phyloP scores from a whole-genome alignment of 1,139 yeast genomes.

The Blastobotrys malaysiensis region DNA sequence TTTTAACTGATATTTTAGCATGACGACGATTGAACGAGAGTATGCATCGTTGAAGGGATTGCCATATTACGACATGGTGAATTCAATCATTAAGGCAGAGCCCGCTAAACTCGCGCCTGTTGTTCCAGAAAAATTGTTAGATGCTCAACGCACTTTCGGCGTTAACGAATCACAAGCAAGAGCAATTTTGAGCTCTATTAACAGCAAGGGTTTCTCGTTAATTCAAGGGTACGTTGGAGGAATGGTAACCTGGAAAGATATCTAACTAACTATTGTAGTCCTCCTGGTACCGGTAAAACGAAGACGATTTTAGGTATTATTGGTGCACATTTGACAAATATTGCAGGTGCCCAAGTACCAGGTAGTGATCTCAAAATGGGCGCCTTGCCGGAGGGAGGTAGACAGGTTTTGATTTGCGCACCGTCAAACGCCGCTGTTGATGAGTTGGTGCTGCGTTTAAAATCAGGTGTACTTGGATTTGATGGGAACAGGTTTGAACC shows the following conservation, averaged over 20 bases:
- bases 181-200: constrained; percentile 73
- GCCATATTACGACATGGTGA: constrained; percentile 68
- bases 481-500: constrained; percentile 60
- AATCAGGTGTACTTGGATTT: constrained; percentile 56
- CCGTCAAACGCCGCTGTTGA: constrained; percentile 99
- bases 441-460: constrained; percentile 82
- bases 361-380: constrained; percentile 22
- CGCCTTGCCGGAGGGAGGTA: constrained; percentile 29
- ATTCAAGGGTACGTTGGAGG: constrained; percentile 61
- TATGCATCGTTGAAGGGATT: constrained; percentile 77
- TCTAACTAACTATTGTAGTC: constrained; percentile 32
- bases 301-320: constrained; percentile 91
- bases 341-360: constrained; percentile 35
- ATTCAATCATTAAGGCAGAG: constrained; percentile 57
- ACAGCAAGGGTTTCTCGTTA: constrained; percentile 70
- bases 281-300: constrained; percentile 98
- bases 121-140: constrained; percentile 39
- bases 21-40: constrained; percentile 93
- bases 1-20: constrained; percentile 26
- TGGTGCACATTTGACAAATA: constrained; percentile 60
- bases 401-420: constrained; percentile 80
- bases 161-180: constrained; percentile 86
- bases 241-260: constrained; percentile 1
- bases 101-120: constrained; percentile 47
- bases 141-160: constrained; percentile 41